Base-by-base conservation (phyloP, 441 rosid genomes). In the Gossypium schwendimanii region DNA sequence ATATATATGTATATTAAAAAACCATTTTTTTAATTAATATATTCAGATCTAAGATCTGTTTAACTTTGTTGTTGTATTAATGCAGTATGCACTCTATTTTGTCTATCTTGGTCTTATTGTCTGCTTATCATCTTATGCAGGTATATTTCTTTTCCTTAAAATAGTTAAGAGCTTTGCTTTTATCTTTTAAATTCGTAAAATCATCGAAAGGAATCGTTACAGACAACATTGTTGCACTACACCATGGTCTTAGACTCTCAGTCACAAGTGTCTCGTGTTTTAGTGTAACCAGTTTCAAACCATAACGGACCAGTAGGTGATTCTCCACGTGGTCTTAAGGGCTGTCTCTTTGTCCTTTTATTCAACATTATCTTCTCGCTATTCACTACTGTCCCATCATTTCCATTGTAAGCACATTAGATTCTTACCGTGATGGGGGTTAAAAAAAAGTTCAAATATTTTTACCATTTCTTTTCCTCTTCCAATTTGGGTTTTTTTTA, bases 111-210 rank as follows among this genome's bases (percentile, higher is more conserved):
- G 98, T 52, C 86, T 91, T 76, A 89, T 95, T 4, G 98, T 95
- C 65, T 95, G 99, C 93, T 63, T 93, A 74, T 93, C 98, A 67
- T 95, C 98, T 17, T 91, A 95, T 63, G 98, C 98, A 83, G 98
- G 99, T 95, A 77, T 73, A 69, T 57, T 28, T 44, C 45, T 52
- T 28, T 62, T 53, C 76, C 60, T 66, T 57, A 23, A 23, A 23
- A 23, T 23, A 23, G 11, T 23, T 28, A 63, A 72, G 67, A 15
- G 39, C 39, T 33, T 33, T 33, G 39, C 45, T 62, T 11, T 47
- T 39, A 3, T 58, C 33, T 47, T 20, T 73, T 68, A 49, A 14
- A 67, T 12, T 50, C 10, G 20, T 18, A 14, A 2, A 73, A 47
- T 47, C 41, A 20, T 41, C 21, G 36, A 54, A 54, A 63, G 17